A percentile compares a stretch with the other conserved stretches of the same genome.
These are phyloP conservation scores for Kodamaea plutei DNA, from an alignment of 1,139 yeast species.

Conservation along the genomic window DNA sequence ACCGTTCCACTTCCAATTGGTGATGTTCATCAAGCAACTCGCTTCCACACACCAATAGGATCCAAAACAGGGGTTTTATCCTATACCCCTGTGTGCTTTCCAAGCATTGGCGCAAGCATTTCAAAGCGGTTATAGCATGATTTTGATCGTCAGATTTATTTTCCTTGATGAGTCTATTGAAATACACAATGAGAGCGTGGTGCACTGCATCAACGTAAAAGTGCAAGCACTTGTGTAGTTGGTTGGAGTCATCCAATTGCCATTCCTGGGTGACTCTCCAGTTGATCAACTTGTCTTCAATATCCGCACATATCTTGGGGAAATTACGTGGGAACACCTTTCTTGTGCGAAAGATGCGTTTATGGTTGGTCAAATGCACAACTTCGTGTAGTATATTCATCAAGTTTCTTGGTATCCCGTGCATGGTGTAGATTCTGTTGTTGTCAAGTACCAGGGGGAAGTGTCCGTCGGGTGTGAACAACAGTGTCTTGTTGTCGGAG, in stretches of 20 bases:
- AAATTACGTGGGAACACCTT: slow-evolving; percentile 51
- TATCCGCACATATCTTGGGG: slow-evolving; percentile 52
- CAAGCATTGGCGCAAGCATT: background rate
- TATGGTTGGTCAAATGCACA: slow-evolving; percentile 49
- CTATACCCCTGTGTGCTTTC: background rate
- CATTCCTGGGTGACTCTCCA: slow-evolving; percentile 45
- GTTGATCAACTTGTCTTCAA: slow-evolving; percentile 44
- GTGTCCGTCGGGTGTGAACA: background rate
- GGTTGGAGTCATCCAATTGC: slow-evolving; percentile 26
- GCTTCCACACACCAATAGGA: slow-evolving; percentile 45
- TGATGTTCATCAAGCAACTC: slow-evolving; percentile 27
- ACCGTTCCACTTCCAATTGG: slow-evolving; percentile 26
- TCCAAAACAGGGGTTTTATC: slow-evolving; percentile 43
- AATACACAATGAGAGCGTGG: slow-evolving; percentile 41
- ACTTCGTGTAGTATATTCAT: slow-evolving; percentile 43
- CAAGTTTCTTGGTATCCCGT: slow-evolving; percentile 46
- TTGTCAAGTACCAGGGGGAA: slow-evolving; percentile 10
- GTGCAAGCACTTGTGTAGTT: slow-evolving; percentile 37
- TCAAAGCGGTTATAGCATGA: slow-evolving; percentile 1
- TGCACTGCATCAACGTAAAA: slow-evolving; percentile 40
- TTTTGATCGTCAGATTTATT: background rate
- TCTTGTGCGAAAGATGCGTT: slow-evolving; percentile 42
- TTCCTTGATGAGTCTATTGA: slow-evolving; percentile 40
- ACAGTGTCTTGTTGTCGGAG: background rate
- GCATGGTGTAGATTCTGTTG: slow-evolving; percentile 35